A percentile compares a stretch with the other conserved stretches of the same genome.
phyloP scores from a whole-genome alignment of 495 filamentous ascomycete genomes.

The Penicillium verhagenii region DNA sequence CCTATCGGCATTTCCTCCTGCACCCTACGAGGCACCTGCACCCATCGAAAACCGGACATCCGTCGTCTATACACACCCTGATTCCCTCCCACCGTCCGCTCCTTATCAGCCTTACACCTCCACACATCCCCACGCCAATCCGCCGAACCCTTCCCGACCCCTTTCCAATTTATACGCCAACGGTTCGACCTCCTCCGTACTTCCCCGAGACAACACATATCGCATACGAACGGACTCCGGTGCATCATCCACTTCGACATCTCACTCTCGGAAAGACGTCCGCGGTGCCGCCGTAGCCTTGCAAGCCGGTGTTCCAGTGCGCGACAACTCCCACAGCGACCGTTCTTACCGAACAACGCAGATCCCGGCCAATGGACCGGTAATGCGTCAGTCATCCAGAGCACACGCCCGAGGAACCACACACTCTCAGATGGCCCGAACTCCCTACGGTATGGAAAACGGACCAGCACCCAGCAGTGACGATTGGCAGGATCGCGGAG shows the following conservation, averaged over 20 bases:
- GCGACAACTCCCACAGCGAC: slow-evolving; percentile 71
- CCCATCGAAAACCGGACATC: slow-evolving; percentile 31
- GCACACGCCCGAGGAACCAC: slow-evolving; percentile 44
- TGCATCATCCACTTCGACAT: slow-evolving; percentile 57
- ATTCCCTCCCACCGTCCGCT: slow-evolving; percentile 20
- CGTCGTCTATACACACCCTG: slow-evolving; percentile 22
- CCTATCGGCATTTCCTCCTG: slow-evolving; percentile 21
- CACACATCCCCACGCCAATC: slow-evolving; percentile 42
- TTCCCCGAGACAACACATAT: slow-evolving; percentile 51
- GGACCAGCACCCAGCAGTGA: slow-evolving; percentile 71
- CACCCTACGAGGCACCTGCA: slow-evolving; percentile 19
- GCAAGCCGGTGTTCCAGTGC: slow-evolving; percentile 61
- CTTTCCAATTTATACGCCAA: slow-evolving; percentile 56
- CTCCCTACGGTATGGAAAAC: slow-evolving; percentile 62
- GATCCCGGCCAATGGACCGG: slow-evolving; percentile 53
- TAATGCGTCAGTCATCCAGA: slow-evolving; percentile 49
- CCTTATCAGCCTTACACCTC: slow-evolving; percentile 40
- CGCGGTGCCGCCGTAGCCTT: slow-evolving; percentile 60
- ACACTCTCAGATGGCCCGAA: slow-evolving; percentile 54
- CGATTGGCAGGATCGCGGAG: slow-evolving; percentile 94
- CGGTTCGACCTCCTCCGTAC: slow-evolving; percentile 34
- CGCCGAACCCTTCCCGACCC: slow-evolving; percentile 47
- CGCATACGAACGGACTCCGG: slow-evolving; percentile 64
- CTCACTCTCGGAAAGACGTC: slow-evolving; percentile 56
- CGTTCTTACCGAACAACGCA: slow-evolving; percentile 62